phyloP scores from a whole-genome alignment of 768 basidiomycete genomes.

The Termitomyces sp. region DNA sequence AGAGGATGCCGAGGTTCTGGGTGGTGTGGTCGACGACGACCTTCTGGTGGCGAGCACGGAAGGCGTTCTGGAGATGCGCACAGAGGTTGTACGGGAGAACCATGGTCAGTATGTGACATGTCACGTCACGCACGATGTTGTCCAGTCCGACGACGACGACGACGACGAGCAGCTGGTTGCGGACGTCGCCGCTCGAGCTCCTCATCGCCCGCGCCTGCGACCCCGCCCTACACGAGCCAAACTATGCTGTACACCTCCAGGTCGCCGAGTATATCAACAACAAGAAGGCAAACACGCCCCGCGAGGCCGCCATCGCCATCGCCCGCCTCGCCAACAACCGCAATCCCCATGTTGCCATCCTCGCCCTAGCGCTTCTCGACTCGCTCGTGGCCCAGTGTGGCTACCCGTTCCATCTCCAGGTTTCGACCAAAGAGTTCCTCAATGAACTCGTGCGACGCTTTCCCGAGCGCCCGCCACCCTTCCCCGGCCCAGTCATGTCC shows the following conservation, averaged over 20 bases:
- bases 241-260: constrained; percentile 88
- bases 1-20: constrained; percentile 88
- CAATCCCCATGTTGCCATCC: constrained; percentile 85
- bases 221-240: constrained; percentile 79
- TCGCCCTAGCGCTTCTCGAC: constrained; percentile 82
- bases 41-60: constrained; percentile 75
- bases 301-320: constrained; percentile 85
- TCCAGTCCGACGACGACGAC: no score
- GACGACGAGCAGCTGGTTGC: no score
- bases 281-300: constrained; percentile 95
- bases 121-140: neutral
- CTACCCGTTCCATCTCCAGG: constrained; percentile 95
- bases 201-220: constrained; percentile 83
- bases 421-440: constrained; percentile 94
- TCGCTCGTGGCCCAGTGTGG: constrained; percentile 94
- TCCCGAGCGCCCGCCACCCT: constrained; percentile 94
- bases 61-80: constrained; percentile 87
- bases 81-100: constrained; percentile 82
- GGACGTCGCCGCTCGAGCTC: constrained; percentile 49
- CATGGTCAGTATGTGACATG: constrained; percentile 15
- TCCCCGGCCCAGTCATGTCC: constrained; percentile 92
- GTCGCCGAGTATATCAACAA: constrained; percentile 89
- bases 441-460: constrained; percentile 98
- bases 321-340: constrained; percentile 86
- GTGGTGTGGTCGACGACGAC: constrained; percentile 78